Percentiles rank a stretch among this genome's conserved stretches.
Conservation (phyloP, 495 filamentous ascomycete genomes). For the Penicillium macrosclerotiorum region DNA sequence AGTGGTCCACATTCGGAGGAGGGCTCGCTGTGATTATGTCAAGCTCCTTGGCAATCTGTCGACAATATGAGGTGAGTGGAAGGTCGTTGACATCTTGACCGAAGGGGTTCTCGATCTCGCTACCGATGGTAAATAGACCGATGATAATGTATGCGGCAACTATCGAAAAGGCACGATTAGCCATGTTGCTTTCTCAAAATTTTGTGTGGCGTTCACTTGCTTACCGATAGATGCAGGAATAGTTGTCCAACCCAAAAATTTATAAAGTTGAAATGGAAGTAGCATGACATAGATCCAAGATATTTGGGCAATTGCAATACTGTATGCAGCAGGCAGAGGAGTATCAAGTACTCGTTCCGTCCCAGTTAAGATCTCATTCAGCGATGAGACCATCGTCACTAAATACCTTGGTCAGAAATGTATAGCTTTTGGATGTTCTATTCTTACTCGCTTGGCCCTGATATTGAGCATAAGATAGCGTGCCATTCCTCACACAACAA, state of each 20-base stretch:
- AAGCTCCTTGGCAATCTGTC: conserved; percentile 67
- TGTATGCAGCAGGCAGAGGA: conserved; percentile 80
- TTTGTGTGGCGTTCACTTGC: background rate
- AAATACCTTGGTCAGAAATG: background rate
- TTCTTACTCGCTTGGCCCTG: conserved; percentile 44
- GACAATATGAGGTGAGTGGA: conserved; percentile 73
- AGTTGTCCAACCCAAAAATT: conserved; percentile 63
- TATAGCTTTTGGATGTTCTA: background rate
- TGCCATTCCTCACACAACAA: conserved; percentile 51
- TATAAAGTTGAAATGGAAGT: conserved; percentile 79
- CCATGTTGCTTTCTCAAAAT: background rate
- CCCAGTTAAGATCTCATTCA: conserved; percentile 73
- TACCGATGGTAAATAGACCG: conserved; percentile 77
- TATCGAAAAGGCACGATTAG: conserved; percentile 3
- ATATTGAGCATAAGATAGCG: conserved; percentile 47
- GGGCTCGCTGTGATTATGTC: conserved; percentile 64
- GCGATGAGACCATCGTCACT: conserved; percentile 38
- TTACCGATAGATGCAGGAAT: conserved; percentile 80
- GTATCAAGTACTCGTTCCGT: conserved; percentile 85
- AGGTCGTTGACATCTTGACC: conserved; percentile 86
- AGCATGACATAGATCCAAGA: conserved; percentile 82
- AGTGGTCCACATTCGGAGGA: conserved; percentile 53
- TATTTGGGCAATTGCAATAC: conserved; percentile 82
- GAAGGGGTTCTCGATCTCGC: conserved; percentile 88
- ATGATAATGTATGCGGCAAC: conserved; percentile 85